These are phyloP conservation scores for Isoetes taiwanensis DNA, from an alignment of 75 land plant genomes.

Conservation along the genomic window DNA sequence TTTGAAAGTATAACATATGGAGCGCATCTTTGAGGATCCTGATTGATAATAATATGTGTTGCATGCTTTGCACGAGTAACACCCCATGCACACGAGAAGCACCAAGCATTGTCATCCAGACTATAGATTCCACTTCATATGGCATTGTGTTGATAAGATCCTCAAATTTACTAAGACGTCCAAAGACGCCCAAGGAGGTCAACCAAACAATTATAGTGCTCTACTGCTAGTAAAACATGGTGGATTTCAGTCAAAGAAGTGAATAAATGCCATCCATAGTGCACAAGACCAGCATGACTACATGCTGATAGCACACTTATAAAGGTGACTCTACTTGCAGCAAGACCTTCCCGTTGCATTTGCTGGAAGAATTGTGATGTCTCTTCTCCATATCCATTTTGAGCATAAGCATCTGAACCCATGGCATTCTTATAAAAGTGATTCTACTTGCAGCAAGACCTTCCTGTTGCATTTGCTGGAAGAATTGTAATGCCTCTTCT, in stretches of 20 bases:
- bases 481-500: no score
- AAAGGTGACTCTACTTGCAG: no score
- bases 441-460: no score
- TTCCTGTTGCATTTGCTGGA: no score
- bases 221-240: background rate
- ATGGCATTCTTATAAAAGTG: no score
- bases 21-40: background rate
- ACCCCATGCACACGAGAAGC: no score
- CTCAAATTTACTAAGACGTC: background rate
- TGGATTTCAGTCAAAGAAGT: background rate
- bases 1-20: background rate
- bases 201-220: background rate
- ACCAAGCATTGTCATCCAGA: slow-evolving; percentile 1
- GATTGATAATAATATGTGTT: background rate
- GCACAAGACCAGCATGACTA: no score
- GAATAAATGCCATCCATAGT: background rate
- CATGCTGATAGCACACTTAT: no score
- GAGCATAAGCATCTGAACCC: no score
- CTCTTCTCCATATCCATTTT: no score
- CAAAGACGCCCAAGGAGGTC: background rate
- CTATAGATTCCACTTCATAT: background rate
- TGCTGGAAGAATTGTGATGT: no score
- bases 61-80: background rate
- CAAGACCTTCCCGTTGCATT: no score
- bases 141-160: background rate